Evolutionary conservation across 495 filamentous ascomycete species (phyloP), one percentile per base, ranked within the genome.

Genomic region (Xylaria acuta): DNA sequence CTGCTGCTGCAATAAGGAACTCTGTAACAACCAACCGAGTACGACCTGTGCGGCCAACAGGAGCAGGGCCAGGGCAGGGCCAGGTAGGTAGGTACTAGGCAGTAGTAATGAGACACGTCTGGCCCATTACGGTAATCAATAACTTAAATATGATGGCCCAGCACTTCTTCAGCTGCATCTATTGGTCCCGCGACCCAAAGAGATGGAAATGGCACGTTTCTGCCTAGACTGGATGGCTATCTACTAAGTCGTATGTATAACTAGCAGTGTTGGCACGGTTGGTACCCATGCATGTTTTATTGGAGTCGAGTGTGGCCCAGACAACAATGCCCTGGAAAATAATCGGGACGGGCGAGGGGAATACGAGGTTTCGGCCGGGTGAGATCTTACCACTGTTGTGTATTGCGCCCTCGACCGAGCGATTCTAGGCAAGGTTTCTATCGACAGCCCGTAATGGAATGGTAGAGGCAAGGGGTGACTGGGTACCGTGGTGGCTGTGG

Each of bases 311-410:
- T 9, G 30, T 20, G 45, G 64, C 32, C 16, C 30, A 66, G 32
- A 25, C 32, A 54, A 22, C 30, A 67, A 51, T 2, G 16, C 63
- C 14, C 43, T n/a, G 18, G 32, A 6, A 5, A 53, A 53, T 51
- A 32, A 22, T 34, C 43, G 38, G 63, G 36, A 66, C 43, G 8
- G 32, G 47, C 18, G 5, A 34, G n/a, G n/a, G 16, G 47, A 67
- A 67, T 67, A 67, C 65, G 65, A 67, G 65, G 47, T 67, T 41
- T 51, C 30, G 45, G 45, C 45, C 30, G 64, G 53, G 12, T 36
- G 22, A 40, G 58, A 60, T 60, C 58, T 60, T 38, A 60, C 34
- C 11, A 38, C 38, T 38, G 56, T 32, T 8, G 40, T 22, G 22
- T 49, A 65, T 12, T 51, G 45, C 64, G 56, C 56, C 56, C 32